Percentiles rank a stretch among this genome's conserved stretches.
Evolutionary conservation across 352 stramenopile genomes (phyloP).

Genomic region (Phytopythium boreale): DNA sequence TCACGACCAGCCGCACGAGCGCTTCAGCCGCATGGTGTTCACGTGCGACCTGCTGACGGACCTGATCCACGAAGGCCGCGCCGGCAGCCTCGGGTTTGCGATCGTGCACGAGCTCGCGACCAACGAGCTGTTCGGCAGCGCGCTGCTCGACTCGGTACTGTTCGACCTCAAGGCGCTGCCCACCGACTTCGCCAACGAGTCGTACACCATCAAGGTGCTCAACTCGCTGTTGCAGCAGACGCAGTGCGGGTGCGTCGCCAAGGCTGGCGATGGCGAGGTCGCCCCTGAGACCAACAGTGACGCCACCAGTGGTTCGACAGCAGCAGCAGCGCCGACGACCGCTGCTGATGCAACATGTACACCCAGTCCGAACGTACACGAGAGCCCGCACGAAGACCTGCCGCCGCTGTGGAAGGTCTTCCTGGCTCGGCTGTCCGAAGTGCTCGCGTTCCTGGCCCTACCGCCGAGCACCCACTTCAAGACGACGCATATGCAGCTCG

Average conservation of each 20-base stretch:
- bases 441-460: constrained; percentile 35
- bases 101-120: constrained; percentile 41
- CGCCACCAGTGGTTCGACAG: background rate
- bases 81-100: constrained; percentile 50
- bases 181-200: constrained; percentile 65
- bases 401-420: constrained; percentile 66
- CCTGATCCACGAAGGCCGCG: constrained; percentile 67
- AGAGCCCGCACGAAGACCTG: constrained; percentile 53
- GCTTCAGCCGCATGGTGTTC: constrained; percentile 73
- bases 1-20: constrained; percentile 36
- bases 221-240: constrained; percentile 72
- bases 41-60: constrained; percentile 77
- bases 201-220: constrained; percentile 69
- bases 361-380: constrained; percentile 11
- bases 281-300: constrained; percentile 6
- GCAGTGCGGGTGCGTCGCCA: constrained; percentile 71
- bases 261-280: constrained; percentile 28
- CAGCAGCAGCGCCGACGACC: background rate
- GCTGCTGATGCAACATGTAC: background rate
- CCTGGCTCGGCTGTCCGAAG: constrained; percentile 31
- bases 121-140: constrained; percentile 20
- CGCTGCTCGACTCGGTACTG: constrained; percentile 43
- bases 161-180: constrained; percentile 47
- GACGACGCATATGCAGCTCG: constrained; percentile 57
- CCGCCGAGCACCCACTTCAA: constrained; percentile 39